These are phyloP conservation scores for Penicillium taxi DNA, from an alignment of 495 filamentous ascomycete genomes.

Conservation along the genomic window DNA sequence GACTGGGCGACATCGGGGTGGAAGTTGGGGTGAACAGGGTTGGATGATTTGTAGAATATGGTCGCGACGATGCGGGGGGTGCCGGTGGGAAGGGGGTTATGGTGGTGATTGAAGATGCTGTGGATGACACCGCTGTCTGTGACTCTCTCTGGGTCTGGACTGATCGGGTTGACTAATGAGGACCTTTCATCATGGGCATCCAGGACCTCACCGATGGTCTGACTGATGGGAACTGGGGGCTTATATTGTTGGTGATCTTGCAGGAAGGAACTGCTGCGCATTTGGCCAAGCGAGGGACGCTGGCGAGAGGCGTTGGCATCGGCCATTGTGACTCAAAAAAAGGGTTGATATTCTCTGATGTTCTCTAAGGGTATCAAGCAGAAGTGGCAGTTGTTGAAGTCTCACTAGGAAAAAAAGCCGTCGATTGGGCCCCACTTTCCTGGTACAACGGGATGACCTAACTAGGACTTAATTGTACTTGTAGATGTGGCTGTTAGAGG, in stretches of 20 bases:
- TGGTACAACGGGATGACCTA: too few relatives aligned
- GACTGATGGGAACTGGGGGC: slow-evolving; percentile 39
- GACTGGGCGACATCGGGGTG: slow-evolving; percentile 30
- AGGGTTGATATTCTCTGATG: too few relatives aligned
- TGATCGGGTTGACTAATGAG: slow-evolving; percentile 34
- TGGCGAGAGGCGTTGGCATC: slow-evolving; percentile 25
- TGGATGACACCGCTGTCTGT: slow-evolving; percentile 40
- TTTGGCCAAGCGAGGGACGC: slow-evolving; percentile 37
- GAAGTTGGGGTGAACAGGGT: slow-evolving; percentile 36
- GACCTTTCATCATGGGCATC: slow-evolving; percentile 18
- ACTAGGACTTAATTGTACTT: too few relatives aligned
- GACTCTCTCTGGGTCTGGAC: slow-evolving; percentile 36
- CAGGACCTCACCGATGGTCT: slow-evolving; percentile 39
- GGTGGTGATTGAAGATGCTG: slow-evolving; percentile 35
- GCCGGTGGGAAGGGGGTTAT: slow-evolving; percentile 29
- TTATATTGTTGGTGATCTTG: slow-evolving; percentile 70
- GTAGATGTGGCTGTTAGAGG: too few relatives aligned
- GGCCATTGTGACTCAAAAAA: too few relatives aligned
- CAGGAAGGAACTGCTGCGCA: slow-evolving; percentile 63
- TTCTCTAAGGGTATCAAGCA: too few relatives aligned
- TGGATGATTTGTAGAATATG: slow-evolving; percentile 40
- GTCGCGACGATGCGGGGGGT: slow-evolving; percentile 39
- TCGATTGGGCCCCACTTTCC: too few relatives aligned
- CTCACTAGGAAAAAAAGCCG: too few relatives aligned
- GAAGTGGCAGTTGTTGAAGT: too few relatives aligned